Evolutionary conservation across 768 basidiomycete genomes (phyloP).

Genomic region (Boletales sp.): DNA sequence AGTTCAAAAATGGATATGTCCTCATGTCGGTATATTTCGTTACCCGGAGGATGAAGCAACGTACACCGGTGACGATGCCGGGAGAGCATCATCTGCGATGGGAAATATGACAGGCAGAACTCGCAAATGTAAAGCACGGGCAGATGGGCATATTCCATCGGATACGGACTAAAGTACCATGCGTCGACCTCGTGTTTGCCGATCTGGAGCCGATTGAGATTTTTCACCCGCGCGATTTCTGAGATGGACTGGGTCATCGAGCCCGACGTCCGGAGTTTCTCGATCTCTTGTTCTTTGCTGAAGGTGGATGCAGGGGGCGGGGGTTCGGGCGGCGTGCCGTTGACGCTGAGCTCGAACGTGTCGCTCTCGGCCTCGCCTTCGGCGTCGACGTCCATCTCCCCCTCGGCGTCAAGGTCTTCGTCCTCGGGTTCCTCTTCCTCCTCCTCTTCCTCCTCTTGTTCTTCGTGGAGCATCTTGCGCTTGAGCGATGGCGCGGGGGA

Average conservation of each 20-base stretch:
- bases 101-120: conserved; percentile 93
- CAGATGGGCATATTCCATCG: conserved; percentile 95
- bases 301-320: conserved; percentile 60
- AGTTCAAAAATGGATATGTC: conserved; percentile 98
- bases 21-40: conserved; percentile 98
- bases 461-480: conserved; percentile 64
- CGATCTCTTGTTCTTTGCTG: conserved; percentile 98
- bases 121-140: conserved; percentile 97
- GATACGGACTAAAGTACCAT: conserved; percentile 99
- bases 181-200: conserved; percentile 96
- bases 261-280: conserved; percentile 94
- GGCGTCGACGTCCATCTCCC: conserved; percentile 48
- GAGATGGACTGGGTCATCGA: conserved; percentile 99
- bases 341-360: conserved; percentile 59
- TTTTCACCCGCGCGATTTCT: conserved; percentile 97
- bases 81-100: conserved; percentile 84
- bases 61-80: conserved; percentile 91
- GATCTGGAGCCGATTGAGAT: conserved; percentile 94
- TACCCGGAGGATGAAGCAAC: conserved; percentile 92
- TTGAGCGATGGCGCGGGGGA: conserved; percentile 63
- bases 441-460: conserved; percentile 61
- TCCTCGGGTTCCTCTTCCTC: conserved; percentile 52
- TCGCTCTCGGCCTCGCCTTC: conserved; percentile 53
- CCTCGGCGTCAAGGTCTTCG: conserved; percentile 45
- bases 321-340: conserved; percentile 43